A percentile compares a stretch with the other conserved stretches of the same genome.
Conservation (phyloP, 73 alveolate species). For the Uronychia binucleata region DNA sequence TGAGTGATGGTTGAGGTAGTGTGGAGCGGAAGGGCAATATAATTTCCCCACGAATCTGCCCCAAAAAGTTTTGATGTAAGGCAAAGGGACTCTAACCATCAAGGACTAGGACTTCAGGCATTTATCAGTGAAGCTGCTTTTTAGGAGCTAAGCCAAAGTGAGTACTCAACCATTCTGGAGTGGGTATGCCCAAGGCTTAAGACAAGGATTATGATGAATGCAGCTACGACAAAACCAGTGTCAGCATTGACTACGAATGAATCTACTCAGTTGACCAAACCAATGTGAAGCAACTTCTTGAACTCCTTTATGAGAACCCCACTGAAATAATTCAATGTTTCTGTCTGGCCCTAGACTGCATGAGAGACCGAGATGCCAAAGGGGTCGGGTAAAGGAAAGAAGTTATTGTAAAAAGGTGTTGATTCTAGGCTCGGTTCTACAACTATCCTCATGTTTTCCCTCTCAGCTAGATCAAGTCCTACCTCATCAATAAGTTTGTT, state of each 20-base stretch:
- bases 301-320: conserved; percentile 54
- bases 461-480: conserved; percentile 55
- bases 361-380: background rate
- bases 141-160: conserved; percentile 39
- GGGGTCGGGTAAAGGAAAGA: conserved; percentile 11
- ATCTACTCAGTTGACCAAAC: conserved; percentile 17
- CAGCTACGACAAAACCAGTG: conserved; percentile 30
- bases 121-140: conserved; percentile 42
- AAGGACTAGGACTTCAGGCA: conserved; percentile 56
- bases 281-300: conserved; percentile 42
- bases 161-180: conserved; percentile 19
- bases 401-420: conserved; percentile 34
- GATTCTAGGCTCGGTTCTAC: conserved; percentile 36
- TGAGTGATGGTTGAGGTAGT: background rate
- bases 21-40: conserved; percentile 29
- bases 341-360: conserved; percentile 52
- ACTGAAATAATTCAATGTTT: conserved; percentile 39
- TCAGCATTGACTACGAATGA: conserved; percentile 17
- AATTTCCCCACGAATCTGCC: conserved; percentile 51
- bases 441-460: conserved; percentile 51
- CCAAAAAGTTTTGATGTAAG: conserved; percentile 50
- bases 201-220: conserved; percentile 29
- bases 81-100: background rate
- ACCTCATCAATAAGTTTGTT: conserved; percentile 55
- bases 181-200: conserved; percentile 25